Percentiles rank a stretch among this genome's conserved stretches.
Evolutionary conservation across 148 eudicot genomes (phyloP).

Genomic region (Camellia granthamiana): DNA sequence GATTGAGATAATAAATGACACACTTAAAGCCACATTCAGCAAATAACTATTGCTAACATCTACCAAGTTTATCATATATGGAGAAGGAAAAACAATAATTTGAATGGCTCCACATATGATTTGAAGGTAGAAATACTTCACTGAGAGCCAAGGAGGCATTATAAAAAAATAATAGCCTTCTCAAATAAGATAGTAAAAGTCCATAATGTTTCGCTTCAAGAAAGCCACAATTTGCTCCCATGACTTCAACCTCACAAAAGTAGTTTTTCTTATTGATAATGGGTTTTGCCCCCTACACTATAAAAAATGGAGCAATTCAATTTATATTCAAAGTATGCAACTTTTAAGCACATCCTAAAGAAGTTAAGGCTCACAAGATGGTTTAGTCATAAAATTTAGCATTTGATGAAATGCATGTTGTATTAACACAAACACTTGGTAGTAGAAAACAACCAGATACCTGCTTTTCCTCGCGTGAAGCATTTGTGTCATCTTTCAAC

Average conservation of each 20-base stretch:
- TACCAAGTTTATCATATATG: neutral
- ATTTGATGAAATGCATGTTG: neutral
- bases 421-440: neutral
- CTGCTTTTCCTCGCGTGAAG: conserved; percentile 92
- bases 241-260: neutral
- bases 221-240: neutral
- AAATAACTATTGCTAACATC: neutral
- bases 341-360: neutral
- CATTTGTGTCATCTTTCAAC: conserved; percentile 83
- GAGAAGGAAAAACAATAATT: neutral
- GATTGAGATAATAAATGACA: neutral
- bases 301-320: neutral
- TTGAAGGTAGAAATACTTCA: neutral
- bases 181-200: neutral
- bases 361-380: conserved; percentile 11
- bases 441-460: conserved; percentile 27
- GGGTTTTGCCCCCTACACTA: neutral
- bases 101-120: neutral
- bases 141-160: neutral
- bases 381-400: neutral
- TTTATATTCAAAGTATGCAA: neutral
- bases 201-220: neutral
- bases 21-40: neutral
- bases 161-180: neutral
- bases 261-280: neutral